phyloP scores from a whole-genome alignment of 805 yeast genomes.

The Cyberlindnera suaveolens region DNA sequence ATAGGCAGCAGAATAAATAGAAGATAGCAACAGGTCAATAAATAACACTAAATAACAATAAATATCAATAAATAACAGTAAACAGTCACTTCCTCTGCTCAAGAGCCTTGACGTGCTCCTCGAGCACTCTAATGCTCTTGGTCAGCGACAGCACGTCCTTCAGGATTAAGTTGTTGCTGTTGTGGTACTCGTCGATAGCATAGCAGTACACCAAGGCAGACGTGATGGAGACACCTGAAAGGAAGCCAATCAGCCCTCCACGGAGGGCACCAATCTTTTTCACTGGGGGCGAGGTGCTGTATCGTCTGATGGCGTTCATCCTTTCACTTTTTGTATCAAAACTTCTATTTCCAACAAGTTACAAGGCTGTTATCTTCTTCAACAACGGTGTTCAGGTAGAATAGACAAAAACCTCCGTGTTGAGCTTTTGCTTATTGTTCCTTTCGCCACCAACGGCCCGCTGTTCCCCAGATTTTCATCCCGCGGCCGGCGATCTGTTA shows the following conservation, averaged over 20 bases:
- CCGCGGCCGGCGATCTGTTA: too few relatives aligned
- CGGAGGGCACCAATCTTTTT: conserved; percentile 35
- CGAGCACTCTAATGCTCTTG: conserved; percentile 59
- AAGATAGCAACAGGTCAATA: too few relatives aligned
- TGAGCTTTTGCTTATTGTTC: too few relatives aligned
- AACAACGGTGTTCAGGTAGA: too few relatives aligned
- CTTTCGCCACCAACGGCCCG: too few relatives aligned
- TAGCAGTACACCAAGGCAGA: conserved; percentile 76
- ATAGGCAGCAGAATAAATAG: too few relatives aligned
- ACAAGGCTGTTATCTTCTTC: too few relatives aligned
- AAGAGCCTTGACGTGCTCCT: conserved; percentile 58
- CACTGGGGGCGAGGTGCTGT: conserved; percentile 11
- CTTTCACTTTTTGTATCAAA: too few relatives aligned
- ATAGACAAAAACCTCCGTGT: too few relatives aligned
- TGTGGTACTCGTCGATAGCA: conserved; percentile 69
- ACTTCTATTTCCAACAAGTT: too few relatives aligned
- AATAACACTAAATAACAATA: background rate
- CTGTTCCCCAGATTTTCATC: too few relatives aligned
- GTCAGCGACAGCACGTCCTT: conserved; percentile 71
- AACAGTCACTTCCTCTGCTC: conserved; percentile 31
- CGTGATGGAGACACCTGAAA: conserved; percentile 68
- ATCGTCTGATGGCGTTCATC: conserved; percentile 2
- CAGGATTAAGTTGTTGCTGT: conserved; percentile 63
- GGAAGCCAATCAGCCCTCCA: conserved; percentile 64
- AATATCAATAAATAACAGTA: background rate